Evolutionary conservation across 352 stramenopile species (phyloP).

Genomic region (Phytophthora fragariaefolia): DNA sequence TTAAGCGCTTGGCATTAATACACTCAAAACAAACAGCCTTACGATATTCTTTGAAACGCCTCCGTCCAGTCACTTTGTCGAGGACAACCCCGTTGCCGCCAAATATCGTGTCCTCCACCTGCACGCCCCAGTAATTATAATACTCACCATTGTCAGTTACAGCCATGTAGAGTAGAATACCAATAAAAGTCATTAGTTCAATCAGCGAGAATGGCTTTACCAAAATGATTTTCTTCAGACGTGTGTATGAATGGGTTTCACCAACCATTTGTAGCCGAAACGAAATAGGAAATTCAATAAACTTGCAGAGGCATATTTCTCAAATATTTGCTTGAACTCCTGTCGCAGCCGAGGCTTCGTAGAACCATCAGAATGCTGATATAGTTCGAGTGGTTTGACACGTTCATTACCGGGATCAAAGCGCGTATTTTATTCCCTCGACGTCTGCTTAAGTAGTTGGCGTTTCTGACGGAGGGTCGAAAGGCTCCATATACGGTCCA

Average conservation of each 20-base stretch:
- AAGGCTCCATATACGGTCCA: not conserved
- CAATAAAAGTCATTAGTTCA: constrained; percentile 15
- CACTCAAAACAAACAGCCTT: too few relatives aligned
- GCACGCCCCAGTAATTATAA: too few relatives aligned
- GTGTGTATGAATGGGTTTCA: constrained; percentile 20
- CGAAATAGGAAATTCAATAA: constrained; percentile 32
- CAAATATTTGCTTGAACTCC: constrained; percentile 22
- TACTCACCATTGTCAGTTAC: too few relatives aligned
- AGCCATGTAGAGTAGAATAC: too few relatives aligned
- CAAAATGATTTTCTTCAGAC: not conserved
- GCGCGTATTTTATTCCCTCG: constrained; percentile 10
- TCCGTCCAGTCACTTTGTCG: too few relatives aligned
- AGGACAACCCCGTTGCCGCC: too few relatives aligned
- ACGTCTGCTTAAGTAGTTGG: not conserved
- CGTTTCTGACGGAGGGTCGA: constrained; percentile 4
- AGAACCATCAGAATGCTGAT: constrained; percentile 11
- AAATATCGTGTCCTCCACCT: too few relatives aligned
- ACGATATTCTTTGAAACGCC: too few relatives aligned
- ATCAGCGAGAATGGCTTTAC: not conserved
- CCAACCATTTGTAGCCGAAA: constrained; percentile 36
- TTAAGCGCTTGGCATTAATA: too few relatives aligned
- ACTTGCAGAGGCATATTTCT: constrained; percentile 30
- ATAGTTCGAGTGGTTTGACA: not conserved
- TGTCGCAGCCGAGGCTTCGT: constrained; percentile 12
- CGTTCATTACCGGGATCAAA: constrained; percentile 9